Conservation (phyloP, 176 grass and related monocot species). For the Tuctoria greenei region DNA sequence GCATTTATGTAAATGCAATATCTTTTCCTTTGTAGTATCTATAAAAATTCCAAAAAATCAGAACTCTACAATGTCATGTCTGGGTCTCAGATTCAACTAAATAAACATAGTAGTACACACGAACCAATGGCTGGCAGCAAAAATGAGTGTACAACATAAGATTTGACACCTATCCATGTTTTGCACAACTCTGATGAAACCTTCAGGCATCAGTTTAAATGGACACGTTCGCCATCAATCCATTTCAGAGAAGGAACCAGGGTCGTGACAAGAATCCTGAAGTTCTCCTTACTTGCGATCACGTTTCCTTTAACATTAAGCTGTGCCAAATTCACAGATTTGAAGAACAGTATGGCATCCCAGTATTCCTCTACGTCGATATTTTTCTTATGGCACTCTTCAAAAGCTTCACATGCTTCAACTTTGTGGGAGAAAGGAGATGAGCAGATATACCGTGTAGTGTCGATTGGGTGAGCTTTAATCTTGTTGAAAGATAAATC, state of each 20-base stretch:
- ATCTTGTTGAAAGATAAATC: slow-evolving; percentile 90
- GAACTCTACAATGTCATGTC: background rate
- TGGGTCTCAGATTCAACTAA: slow-evolving; percentile 4
- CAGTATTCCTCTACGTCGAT: slow-evolving; percentile 52
- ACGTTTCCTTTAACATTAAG: slow-evolving; percentile 74
- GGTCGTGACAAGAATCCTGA: slow-evolving; percentile 39
- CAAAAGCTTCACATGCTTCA: slow-evolving; percentile 45
- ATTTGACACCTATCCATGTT: slow-evolving; percentile 10
- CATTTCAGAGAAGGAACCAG: slow-evolving; percentile 63
- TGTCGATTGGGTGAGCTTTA: slow-evolving; percentile 62
- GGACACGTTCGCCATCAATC: slow-evolving; percentile 46
- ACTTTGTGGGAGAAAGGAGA: slow-evolving; percentile 76
- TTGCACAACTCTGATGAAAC: background rate
- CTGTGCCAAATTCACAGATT: slow-evolving; percentile 49
- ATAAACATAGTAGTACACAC: slow-evolving; percentile 16
- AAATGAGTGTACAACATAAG: background rate
- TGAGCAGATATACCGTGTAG: slow-evolving; percentile 64
- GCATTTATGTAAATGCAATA: background rate
- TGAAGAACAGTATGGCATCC: slow-evolving; percentile 69
- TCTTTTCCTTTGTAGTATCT: background rate
- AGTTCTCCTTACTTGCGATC: slow-evolving; percentile 45
- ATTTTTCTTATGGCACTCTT: slow-evolving; percentile 44
- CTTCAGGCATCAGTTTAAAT: slow-evolving; percentile 29
- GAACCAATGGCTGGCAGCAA: slow-evolving; percentile 1
- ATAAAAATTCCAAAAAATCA: slow-evolving; percentile 11